Conservation (phyloP, 768 basidiomycete genomes). For the Naematelia aurantialba region DNA sequence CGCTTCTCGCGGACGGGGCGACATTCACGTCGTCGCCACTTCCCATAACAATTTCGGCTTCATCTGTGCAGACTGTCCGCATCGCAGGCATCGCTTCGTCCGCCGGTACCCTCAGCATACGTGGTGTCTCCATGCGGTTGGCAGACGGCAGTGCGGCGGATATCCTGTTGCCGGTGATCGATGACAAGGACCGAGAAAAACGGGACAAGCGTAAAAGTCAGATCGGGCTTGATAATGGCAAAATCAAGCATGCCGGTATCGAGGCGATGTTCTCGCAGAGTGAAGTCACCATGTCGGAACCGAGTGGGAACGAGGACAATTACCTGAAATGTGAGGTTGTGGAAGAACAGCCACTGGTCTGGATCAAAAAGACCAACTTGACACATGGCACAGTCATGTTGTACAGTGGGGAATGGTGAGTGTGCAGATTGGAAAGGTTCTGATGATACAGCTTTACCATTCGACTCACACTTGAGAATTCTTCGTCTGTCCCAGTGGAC, state of each 20-base stretch:
- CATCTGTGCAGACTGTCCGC: slow-evolving; percentile 67
- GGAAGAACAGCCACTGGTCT: slow-evolving; percentile 78
- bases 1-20: slow-evolving; percentile 78
- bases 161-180: slow-evolving; percentile 68
- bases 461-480: slow-evolving; percentile 83
- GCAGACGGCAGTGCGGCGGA: slow-evolving; percentile 67
- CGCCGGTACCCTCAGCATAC: slow-evolving; percentile 65
- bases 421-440: neutral
- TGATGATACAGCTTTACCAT: slow-evolving; percentile 64
- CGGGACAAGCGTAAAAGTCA: slow-evolving; percentile 56
- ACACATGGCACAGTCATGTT: slow-evolving; percentile 93
- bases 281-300: slow-evolving; percentile 2
- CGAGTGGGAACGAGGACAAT: slow-evolving; percentile 31
- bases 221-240: slow-evolving; percentile 63
- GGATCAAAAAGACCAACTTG: slow-evolving; percentile 80
- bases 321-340: slow-evolving; percentile 73
- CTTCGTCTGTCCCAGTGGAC: slow-evolving; percentile 74
- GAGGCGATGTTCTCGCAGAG: slow-evolving; percentile 53
- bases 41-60: slow-evolving; percentile 67
- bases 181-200: slow-evolving; percentile 67
- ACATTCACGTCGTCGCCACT: slow-evolving; percentile 65
- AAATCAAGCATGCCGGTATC: slow-evolving; percentile 71
- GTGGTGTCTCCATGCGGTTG: slow-evolving; percentile 75
- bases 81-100: slow-evolving; percentile 65
- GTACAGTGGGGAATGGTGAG: slow-evolving; percentile 87